Conservation (phyloP, 345 rosid species). For the Hirschfeldia incana region DNA sequence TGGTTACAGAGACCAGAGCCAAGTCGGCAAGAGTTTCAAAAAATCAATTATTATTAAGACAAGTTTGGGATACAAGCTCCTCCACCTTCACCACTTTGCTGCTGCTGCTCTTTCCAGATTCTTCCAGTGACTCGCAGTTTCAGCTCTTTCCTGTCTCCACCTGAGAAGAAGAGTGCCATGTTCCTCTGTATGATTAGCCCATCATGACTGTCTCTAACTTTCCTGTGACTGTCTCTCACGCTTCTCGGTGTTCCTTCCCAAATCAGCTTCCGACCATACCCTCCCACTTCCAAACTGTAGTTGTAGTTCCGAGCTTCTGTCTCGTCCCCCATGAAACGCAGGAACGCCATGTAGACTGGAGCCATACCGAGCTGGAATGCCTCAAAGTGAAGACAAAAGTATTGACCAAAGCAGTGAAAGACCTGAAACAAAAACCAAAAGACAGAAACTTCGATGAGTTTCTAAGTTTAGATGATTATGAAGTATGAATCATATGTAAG, state of each 20-base stretch:
- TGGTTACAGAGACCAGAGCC: constrained; percentile 21
- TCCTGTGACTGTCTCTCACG: constrained; percentile 89
- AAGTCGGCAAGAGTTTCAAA: constrained; percentile 7
- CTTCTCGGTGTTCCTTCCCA: constrained; percentile 95
- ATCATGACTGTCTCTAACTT: constrained; percentile 90
- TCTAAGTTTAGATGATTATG: not conserved
- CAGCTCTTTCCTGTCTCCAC: constrained; percentile 91
- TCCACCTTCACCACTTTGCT: constrained; percentile 74
- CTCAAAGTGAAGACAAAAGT: constrained; percentile 96
- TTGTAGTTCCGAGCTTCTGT: constrained; percentile 80
- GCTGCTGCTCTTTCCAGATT: constrained; percentile 97
- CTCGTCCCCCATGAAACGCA: constrained; percentile 94
- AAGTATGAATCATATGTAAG: constrained; percentile 13
- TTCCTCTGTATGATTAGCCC: constrained; percentile 86
- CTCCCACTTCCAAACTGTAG: constrained; percentile 96
- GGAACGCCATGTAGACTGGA: constrained; percentile 96
- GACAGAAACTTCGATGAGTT: constrained; percentile 9
- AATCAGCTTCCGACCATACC: constrained; percentile 80
- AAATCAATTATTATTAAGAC: constrained; percentile 39
- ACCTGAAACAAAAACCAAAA: constrained; percentile 50
- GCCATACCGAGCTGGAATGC: constrained; percentile 98
- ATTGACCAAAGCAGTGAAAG: constrained; percentile 89
- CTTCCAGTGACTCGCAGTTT: constrained; percentile 89
- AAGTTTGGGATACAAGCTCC: constrained; percentile 90
- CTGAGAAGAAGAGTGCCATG: constrained; percentile 96